Evolutionary conservation across 768 basidiomycete species (phyloP).

Genomic region (Lactifluus echinatus): DNA sequence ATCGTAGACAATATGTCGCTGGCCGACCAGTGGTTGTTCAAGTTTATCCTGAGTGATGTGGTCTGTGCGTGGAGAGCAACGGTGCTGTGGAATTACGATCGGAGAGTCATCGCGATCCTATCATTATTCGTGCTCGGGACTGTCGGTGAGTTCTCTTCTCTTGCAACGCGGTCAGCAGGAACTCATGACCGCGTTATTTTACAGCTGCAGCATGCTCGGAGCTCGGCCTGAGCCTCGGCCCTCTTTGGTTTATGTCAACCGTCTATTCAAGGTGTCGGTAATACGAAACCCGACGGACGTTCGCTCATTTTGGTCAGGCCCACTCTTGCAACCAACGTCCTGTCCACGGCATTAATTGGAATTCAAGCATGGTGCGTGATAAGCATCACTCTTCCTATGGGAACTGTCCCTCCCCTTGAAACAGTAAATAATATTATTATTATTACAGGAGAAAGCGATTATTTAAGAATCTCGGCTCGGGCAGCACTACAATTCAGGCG

Average conservation of each 20-base stretch:
- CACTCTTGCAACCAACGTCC: slow-evolving; percentile 4
- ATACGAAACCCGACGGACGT: background rate
- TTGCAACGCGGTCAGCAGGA: background rate
- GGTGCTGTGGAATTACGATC: slow-evolving; percentile 13
- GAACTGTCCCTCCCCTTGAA: background rate
- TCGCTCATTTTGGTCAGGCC: slow-evolving; percentile 5
- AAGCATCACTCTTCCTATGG: background rate
- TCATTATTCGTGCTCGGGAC: slow-evolving; percentile 1
- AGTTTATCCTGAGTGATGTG: slow-evolving; percentile 1
- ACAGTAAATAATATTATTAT: no score
- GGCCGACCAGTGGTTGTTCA: no score
- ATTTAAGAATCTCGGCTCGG: background rate
- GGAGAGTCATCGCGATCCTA: slow-evolving; percentile 2
- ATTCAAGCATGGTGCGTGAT: slow-evolving; percentile 6
- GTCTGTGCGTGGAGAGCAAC: slow-evolving; percentile 15
- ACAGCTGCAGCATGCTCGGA: background rate
- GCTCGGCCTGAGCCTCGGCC: background rate
- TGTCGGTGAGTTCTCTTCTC: background rate
- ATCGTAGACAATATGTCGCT: no score
- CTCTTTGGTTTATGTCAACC: background rate
- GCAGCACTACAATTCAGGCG: background rate
- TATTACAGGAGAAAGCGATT: slow-evolving; percentile 12
- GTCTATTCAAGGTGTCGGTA: background rate
- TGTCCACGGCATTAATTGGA: slow-evolving; percentile 9
- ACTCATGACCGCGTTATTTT: background rate